Percentiles rank a stretch among this genome's conserved stretches.
These are phyloP conservation scores for Plasmodium vivax DNA, from an alignment of 169 alveolate species.

Conservation along the genomic window DNA sequence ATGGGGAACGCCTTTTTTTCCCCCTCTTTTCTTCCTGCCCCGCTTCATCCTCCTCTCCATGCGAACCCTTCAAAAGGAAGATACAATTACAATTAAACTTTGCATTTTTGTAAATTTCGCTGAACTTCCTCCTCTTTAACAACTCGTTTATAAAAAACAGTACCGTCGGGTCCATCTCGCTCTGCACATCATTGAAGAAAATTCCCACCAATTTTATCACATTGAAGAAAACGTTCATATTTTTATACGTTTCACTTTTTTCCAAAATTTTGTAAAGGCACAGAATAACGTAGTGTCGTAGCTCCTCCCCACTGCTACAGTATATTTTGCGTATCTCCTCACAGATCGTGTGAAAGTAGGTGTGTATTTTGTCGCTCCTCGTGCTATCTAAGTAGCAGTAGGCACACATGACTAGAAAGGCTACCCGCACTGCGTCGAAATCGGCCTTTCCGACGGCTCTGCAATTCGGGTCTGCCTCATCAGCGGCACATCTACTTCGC, in stretches of 20 bases:
- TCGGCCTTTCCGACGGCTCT: not conserved
- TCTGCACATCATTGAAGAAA: conserved; percentile 48
- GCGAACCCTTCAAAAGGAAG: conserved; percentile 17
- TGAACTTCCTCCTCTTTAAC: conserved; percentile 31
- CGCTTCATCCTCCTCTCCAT: not conserved
- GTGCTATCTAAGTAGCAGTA: conserved; percentile 17
- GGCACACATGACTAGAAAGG: conserved; percentile 16
- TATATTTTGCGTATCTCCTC: conserved; percentile 36
- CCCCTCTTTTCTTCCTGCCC: not conserved
- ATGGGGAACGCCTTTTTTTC: not conserved
- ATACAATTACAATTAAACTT: conserved; percentile 21
- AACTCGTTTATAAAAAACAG: conserved; percentile 49
- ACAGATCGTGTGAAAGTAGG: conserved; percentile 17
- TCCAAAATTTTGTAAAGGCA: conserved; percentile 54
- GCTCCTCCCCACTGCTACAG: not conserved
- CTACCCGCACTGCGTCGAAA: conserved; percentile 32
- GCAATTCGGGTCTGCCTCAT: not conserved
- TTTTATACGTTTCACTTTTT: conserved; percentile 36
- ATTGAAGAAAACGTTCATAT: conserved; percentile 31
- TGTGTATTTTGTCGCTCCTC: conserved; percentile 17
- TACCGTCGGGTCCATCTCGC: not conserved
- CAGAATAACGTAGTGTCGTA: conserved; percentile 33
- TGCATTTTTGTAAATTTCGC: conserved; percentile 11
- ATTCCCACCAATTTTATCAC: conserved; percentile 20
- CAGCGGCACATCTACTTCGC: not conserved